Evolutionary conservation across 371 early-diverging fungal genomes (phyloP).

Genomic region (Sporodiniella umbellata): DNA sequence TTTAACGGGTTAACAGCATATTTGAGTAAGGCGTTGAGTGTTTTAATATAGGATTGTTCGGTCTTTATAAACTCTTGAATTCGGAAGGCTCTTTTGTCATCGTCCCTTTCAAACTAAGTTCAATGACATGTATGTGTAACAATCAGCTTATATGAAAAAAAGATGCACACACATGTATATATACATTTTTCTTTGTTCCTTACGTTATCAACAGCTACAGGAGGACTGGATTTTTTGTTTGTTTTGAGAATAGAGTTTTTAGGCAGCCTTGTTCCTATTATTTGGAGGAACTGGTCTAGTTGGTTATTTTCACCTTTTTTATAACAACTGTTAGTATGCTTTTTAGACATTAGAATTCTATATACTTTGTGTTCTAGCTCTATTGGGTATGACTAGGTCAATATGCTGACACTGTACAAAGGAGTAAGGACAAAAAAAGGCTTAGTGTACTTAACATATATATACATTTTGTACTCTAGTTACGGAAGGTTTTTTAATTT

Average conservation of each 20-base stretch:
- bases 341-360: too few species aligned
- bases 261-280: slow-evolving; percentile 10
- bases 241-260: background rate
- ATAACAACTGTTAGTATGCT: too few species aligned
- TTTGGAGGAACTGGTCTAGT: slow-evolving; percentile 21
- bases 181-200: background rate
- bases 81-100: slow-evolving; percentile 25
- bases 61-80: slow-evolving; percentile 42
- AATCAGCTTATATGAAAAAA: background rate
- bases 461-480: background rate
- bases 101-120: slow-evolving; percentile 17
- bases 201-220: background rate
- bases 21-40: slow-evolving; percentile 25
- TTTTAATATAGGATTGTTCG: slow-evolving; percentile 40
- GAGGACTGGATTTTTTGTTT: background rate
- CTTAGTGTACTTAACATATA: background rate
- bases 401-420: slow-evolving; percentile 35
- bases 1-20: slow-evolving; percentile 31
- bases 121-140: too few species aligned
- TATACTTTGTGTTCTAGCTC: slow-evolving; percentile 21
- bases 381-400: slow-evolving; percentile 32
- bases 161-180: too few species aligned
- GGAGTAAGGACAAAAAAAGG: too few species aligned
- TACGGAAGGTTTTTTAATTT: slow-evolving; percentile 21
- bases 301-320: slow-evolving; percentile 20